Evolutionary conservation across 2,329 filamentous ascomycete species (phyloP).

Genomic region (Penicillium sp.): DNA sequence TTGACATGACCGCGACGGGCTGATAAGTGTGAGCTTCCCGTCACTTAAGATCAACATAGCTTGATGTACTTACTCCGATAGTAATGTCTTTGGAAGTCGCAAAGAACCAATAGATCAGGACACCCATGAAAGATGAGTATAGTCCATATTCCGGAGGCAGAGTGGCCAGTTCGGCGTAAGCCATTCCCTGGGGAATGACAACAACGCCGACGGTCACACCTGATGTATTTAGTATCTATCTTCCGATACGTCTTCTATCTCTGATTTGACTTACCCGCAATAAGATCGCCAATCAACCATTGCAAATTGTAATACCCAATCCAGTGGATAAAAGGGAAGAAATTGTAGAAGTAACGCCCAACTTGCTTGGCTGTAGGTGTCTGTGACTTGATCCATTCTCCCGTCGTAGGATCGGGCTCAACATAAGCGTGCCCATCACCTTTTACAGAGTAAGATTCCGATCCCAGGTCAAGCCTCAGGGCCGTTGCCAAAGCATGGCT

Average conservation of each 20-base stretch:
- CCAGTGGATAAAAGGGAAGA: slow-evolving; percentile 85
- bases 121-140: slow-evolving; percentile 94
- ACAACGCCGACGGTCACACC: slow-evolving; percentile 69
- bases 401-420: slow-evolving; percentile 68
- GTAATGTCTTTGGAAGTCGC: slow-evolving; percentile 98
- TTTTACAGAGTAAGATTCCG: background rate
- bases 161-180: slow-evolving; percentile 78
- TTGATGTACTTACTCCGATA: slow-evolving; percentile 65
- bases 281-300: slow-evolving; percentile 81
- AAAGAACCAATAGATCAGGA: slow-evolving; percentile 94
- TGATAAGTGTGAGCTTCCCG: background rate
- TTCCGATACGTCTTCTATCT: background rate
- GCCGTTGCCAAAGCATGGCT: background rate
- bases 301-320: slow-evolving; percentile 76
- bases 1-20: background rate
- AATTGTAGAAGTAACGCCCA: slow-evolving; percentile 56
- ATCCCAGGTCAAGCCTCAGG: background rate
- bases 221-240: slow-evolving; percentile 21
- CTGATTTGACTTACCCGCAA: slow-evolving; percentile 51
- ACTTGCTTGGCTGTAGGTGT: slow-evolving; percentile 55
- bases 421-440: slow-evolving; percentile 51
- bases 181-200: slow-evolving; percentile 96
- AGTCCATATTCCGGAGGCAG: slow-evolving; percentile 79
- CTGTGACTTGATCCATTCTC: slow-evolving; percentile 63
- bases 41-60: background rate